Evolutionary conservation across 2,329 filamentous ascomycete genomes (phyloP).

Genomic region (Stemphylium lycopersici): DNA sequence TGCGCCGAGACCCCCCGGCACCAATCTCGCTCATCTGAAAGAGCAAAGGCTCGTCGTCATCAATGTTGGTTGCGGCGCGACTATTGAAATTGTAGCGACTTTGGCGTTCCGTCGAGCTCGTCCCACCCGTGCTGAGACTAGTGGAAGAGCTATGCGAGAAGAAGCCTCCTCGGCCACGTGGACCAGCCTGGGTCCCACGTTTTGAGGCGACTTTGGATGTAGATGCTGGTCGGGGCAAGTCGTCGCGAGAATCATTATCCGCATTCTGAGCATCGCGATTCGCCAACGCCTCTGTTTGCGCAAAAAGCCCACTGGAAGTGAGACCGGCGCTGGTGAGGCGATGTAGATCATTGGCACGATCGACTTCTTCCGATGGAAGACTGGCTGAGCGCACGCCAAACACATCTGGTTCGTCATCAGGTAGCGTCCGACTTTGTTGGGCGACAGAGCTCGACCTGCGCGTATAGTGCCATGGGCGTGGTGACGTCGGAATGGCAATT

Average conservation of each 20-base stretch:
- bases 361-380: conserved; percentile 63
- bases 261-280: conserved; percentile 32
- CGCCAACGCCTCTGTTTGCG: conserved; percentile 45
- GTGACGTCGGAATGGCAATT: conserved; percentile 76
- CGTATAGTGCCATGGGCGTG: conserved; percentile 57
- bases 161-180: conserved; percentile 39
- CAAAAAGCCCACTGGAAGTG: conserved; percentile 68
- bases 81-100: conserved; percentile 55
- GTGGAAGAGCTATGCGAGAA: conserved; percentile 42
- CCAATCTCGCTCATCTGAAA: conserved; percentile 78
- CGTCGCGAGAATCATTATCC: conserved; percentile 35
- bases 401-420: conserved; percentile 65
- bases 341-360: conserved; percentile 52
- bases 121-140: conserved; percentile 39
- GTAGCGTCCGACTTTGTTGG: conserved; percentile 68
- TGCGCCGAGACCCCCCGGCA: conserved; percentile 42
- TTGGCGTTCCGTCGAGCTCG: conserved; percentile 44
- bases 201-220: conserved; percentile 39
- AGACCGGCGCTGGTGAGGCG: conserved; percentile 56
- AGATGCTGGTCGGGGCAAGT: conserved; percentile 31
- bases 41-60: conserved; percentile 72
- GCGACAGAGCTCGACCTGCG: conserved; percentile 73
- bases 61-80: conserved; percentile 46
- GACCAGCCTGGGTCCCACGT: conserved; percentile 32
- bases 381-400: conserved; percentile 71